Conservation (phyloP, 441 rosid genomes). For the Syzygium syzygioides region DNA sequence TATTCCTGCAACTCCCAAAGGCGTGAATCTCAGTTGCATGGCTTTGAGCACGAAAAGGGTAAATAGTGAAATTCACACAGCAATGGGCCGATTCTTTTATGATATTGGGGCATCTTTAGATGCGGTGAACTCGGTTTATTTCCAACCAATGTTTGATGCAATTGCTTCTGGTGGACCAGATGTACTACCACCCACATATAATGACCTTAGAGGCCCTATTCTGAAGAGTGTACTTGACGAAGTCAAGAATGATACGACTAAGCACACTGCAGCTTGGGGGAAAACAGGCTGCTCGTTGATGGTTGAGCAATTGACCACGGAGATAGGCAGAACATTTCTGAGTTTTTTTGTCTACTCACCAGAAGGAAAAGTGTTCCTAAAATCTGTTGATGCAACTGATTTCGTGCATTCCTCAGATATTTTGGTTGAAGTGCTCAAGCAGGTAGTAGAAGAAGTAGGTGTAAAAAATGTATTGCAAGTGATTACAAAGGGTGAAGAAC, state of each 20-base stretch:
- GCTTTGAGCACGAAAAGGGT: slow-evolving; percentile 19
- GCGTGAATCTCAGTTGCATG: slow-evolving; percentile 2
- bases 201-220: slow-evolving; percentile 70
- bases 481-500: slow-evolving; percentile 55
- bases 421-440: slow-evolving; percentile 50
- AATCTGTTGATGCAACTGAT: slow-evolving; percentile 61
- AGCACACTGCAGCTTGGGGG: slow-evolving; percentile 38
- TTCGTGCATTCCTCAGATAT: slow-evolving; percentile 43
- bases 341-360: slow-evolving; percentile 59
- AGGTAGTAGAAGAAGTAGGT: slow-evolving; percentile 80
- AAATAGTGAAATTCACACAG: slow-evolving; percentile 37
- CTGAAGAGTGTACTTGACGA: slow-evolving; percentile 68
- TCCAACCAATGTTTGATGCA: slow-evolving; percentile 62
- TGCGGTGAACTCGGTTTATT: slow-evolving; percentile 58
- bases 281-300: slow-evolving; percentile 74
- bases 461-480: slow-evolving; percentile 69
- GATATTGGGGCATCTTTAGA: slow-evolving; percentile 80
- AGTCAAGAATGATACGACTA: slow-evolving; percentile 45
- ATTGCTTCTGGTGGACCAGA: slow-evolving; percentile 47
- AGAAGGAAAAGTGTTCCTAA: slow-evolving; percentile 67
- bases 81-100: slow-evolving; percentile 63
- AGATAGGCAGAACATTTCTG: slow-evolving; percentile 39
- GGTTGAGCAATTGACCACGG: slow-evolving; percentile 55
- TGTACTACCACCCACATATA: slow-evolving; percentile 39
- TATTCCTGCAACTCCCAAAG: slow-evolving; percentile 22